Evolutionary conservation across 306 rosid genomes (phyloP).

Genomic region (Macrotyloma uniflorum): DNA sequence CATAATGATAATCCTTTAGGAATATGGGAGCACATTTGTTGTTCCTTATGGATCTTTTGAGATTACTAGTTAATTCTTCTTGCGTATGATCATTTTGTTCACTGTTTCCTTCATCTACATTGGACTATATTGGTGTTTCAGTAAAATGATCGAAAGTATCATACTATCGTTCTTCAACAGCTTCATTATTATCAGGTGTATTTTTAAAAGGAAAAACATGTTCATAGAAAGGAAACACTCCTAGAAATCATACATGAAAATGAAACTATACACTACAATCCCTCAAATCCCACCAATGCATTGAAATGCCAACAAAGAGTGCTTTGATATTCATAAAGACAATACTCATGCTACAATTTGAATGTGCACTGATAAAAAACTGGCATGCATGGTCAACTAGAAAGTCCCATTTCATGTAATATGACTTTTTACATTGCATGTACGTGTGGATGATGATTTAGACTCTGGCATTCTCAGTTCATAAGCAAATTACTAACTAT

Average conservation of each 20-base stretch:
- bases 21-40: too few species aligned
- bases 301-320: slow-evolving; percentile 19
- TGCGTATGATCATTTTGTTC: too few species aligned
- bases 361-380: slow-evolving; percentile 28
- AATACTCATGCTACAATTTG: slow-evolving; percentile 6
- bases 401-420: slow-evolving; percentile 9
- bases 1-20: too few species aligned
- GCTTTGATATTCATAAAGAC: slow-evolving; percentile 8
- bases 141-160: too few species aligned
- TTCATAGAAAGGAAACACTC: too few species aligned
- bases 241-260: not conserved
- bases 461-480: not conserved
- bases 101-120: too few species aligned
- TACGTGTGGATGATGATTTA: slow-evolving; percentile 4
- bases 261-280: not conserved
- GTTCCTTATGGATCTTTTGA: too few species aligned
- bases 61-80: too few species aligned
- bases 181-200: too few species aligned
- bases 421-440: not conserved
- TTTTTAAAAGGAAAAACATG: too few species aligned
- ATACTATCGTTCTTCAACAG: too few species aligned
- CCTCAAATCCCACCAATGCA: not conserved
- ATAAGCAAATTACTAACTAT: slow-evolving; percentile 14
- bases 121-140: too few species aligned
- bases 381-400: slow-evolving; percentile 13